Base-by-base conservation (phyloP, 495 filamentous ascomycete genomes). In the Trichoderma reesei region DNA sequence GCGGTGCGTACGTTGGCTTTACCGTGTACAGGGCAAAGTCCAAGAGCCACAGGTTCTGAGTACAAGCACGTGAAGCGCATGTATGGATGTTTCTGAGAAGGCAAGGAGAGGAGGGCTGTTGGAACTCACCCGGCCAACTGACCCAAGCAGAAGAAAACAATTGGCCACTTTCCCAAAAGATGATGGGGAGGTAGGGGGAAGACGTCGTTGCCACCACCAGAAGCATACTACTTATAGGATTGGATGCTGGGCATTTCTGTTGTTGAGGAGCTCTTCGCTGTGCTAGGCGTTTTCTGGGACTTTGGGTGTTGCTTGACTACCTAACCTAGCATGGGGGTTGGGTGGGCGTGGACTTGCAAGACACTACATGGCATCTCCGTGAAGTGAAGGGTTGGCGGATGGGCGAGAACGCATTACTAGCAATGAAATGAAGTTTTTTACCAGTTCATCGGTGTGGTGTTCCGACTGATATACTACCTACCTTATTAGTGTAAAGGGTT, bases 1-100 rank as follows among this genome's bases (percentile, higher is more conserved):
- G 77, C 6, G 91, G 88, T 64, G 88, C 68, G 3, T 98, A 97
- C 76, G 86, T 89, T 33, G 93, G 92, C 10, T 98, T 79, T 68
- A 95, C 90, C 9, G 81, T 87, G 59, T 98, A 89, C 72, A 84
- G 92, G 66, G 56, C 78, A 46, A 75, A 81, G 83, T 85, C 84
- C 73, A 83, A 85, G 74, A 83, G 80, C 61, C 90, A 91, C 66
- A 82, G 94, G 67, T 98, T 96, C 71, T 98, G 16, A 42, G 3
- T 9, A 42, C 16, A 42, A 9, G 16, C 41, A 42, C 10, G 41
- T 42, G 16, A 11, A 10, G 41, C n/a, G 41, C 41, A 3, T 3
- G 41, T 11, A 10, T 1, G 41, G 3, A 14, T 42, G 16, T 9
- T 42, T 11, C 41, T 3, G 41, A 10, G 41, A 9, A 10, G 14